These are phyloP conservation scores for Friedmanniomyces simplex DNA, from an alignment of 495 filamentous ascomycete species.

Conservation along the genomic window DNA sequence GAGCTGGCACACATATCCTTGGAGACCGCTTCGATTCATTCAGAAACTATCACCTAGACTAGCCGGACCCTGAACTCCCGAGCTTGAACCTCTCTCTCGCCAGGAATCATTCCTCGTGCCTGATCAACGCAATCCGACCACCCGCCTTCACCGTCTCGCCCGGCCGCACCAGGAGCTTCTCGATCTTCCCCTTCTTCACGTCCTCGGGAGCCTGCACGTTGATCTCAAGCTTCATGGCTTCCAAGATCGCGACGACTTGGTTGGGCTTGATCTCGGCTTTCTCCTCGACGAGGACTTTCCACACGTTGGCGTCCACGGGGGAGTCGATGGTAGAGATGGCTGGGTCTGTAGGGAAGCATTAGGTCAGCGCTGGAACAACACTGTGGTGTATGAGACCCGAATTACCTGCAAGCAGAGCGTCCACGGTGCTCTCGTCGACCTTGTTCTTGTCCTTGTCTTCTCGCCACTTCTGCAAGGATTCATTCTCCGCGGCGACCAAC, in stretches of 20 bases:
- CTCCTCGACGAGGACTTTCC: slow-evolving; percentile 43
- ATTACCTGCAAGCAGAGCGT: slow-evolving; percentile 35
- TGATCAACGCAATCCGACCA: slow-evolving; percentile 11
- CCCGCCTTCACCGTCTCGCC: slow-evolving; percentile 24
- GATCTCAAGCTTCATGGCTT: slow-evolving; percentile 72
- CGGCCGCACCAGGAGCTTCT: slow-evolving; percentile 22
- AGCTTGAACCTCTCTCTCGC: no score
- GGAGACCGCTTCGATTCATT: no score
- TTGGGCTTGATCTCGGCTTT: slow-evolving; percentile 29
- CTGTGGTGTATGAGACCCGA: no score
- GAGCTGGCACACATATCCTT: no score
- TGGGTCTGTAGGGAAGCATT: slow-evolving; percentile 30
- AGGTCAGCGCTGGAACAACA: not conserved
- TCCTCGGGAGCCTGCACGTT: slow-evolving; percentile 21
- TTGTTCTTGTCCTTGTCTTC: slow-evolving; percentile 39
- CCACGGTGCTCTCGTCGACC: slow-evolving; percentile 34
- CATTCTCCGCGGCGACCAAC: slow-evolving; percentile 38
- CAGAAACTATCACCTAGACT: no score
- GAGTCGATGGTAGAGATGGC: slow-evolving; percentile 35
- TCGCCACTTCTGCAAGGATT: slow-evolving; percentile 37
- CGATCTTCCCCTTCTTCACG: slow-evolving; percentile 15
- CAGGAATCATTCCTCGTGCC: not conserved
- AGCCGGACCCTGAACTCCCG: no score
- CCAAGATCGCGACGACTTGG: slow-evolving; percentile 54
- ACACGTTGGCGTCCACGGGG: slow-evolving; percentile 47